phyloP scores from a whole-genome alignment of 106 monocot genomes.

The Acorus gramineus region DNA sequence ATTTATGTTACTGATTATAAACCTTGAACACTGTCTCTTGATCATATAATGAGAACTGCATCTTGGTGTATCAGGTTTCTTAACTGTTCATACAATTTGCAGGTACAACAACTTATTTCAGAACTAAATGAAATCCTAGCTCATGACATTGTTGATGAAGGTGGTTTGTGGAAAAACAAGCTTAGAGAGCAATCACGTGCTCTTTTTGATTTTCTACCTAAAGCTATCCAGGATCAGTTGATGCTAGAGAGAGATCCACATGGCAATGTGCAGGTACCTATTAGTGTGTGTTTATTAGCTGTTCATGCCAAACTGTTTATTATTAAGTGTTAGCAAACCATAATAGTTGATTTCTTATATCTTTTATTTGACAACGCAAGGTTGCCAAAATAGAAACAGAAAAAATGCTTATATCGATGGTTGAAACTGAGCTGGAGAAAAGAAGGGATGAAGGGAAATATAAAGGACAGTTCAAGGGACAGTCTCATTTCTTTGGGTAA shows the following conservation, averaged over 20 bases:
- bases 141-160: conserved; percentile 80
- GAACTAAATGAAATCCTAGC: conserved; percentile 95
- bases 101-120: conserved; percentile 93
- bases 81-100: conserved; percentile 5
- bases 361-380: conserved; percentile 15
- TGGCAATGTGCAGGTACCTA: conserved; percentile 83
- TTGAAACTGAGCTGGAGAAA: conserved; percentile 87
- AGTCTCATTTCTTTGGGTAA: conserved; percentile 92
- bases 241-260: conserved; percentile 95
- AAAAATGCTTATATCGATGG: conserved; percentile 91
- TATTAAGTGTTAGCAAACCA: no score
- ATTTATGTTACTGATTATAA: no score
- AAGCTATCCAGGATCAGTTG: conserved; percentile 89
- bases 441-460: conserved; percentile 53
- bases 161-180: conserved; percentile 78
- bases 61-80: neutral
- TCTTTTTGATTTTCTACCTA: conserved; percentile 82
- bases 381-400: conserved; percentile 98
- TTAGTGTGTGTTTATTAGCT: neutral
- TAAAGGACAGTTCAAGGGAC: conserved; percentile 67
- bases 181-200: conserved; percentile 47
- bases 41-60: no score
- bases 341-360: no score
- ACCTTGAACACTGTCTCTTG: no score
- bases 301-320: no score